Percentiles rank a stretch among this genome's conserved stretches.
Conservation (phyloP, 1,139 yeast species). For the Geotrichum histeridarum region DNA sequence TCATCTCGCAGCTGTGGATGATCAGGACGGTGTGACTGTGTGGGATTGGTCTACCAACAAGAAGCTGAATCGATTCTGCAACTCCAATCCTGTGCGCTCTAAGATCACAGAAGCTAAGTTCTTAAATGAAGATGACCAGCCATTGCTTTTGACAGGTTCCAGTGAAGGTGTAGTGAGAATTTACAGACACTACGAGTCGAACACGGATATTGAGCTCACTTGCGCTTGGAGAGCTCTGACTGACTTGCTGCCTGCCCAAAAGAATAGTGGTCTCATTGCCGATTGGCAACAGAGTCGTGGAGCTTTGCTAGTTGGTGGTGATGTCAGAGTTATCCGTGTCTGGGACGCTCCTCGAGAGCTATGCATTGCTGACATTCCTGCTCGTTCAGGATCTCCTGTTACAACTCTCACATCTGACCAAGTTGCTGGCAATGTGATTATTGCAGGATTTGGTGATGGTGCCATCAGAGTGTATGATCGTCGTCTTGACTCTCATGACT, state of each 20-base stretch:
- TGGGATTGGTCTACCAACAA: constrained; percentile 79
- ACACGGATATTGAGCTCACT: constrained; percentile 54
- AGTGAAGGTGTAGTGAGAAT: constrained; percentile 90
- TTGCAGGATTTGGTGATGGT: constrained; percentile 94
- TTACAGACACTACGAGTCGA: constrained; percentile 67
- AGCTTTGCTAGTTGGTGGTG: constrained; percentile 86
- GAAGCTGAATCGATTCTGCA: constrained; percentile 64
- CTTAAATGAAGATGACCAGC: constrained; percentile 86
- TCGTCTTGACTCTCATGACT: constrained; percentile 75
- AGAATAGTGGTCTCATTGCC: constrained; percentile 76
- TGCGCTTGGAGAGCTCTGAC: constrained; percentile 93
- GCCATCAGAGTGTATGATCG: constrained; percentile 85
- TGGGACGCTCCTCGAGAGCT: constrained; percentile 98
- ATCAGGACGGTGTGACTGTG: constrained; percentile 73
- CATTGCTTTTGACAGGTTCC: constrained; percentile 79
- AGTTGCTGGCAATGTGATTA: constrained; percentile 85
- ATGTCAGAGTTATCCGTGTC: constrained; percentile 79
- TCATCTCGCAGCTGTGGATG: constrained; percentile 74
- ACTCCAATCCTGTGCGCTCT: constrained; percentile 82
- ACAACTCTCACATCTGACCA: constrained; percentile 91
- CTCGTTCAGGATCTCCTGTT: constrained; percentile 83
- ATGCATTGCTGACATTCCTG: constrained; percentile 82
- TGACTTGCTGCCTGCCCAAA: constrained; percentile 62
- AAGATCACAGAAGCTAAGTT: constrained; percentile 82
- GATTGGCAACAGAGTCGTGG: constrained; percentile 99